Evolutionary conservation across 2,329 filamentous ascomycete species (phyloP).

Genomic region (Pseudocercospora macadamiae): DNA sequence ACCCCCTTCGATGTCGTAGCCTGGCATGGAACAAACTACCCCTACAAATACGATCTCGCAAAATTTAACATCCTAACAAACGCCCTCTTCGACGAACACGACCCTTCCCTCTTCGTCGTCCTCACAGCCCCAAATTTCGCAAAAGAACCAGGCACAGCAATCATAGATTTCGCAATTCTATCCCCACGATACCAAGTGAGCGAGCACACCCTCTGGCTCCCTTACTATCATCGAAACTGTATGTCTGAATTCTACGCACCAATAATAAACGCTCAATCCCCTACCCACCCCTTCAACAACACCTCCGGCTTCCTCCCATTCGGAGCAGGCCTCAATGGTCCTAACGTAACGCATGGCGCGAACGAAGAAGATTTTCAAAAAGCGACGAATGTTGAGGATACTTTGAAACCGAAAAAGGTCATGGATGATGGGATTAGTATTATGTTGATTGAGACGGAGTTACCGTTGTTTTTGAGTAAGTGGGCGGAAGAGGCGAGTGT

Average conservation of each 20-base stretch:
- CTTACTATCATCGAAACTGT: conserved; percentile 70
- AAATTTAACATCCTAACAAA: conserved; percentile 61
- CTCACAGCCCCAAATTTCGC: conserved; percentile 60
- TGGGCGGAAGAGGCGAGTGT: conserved; percentile 20
- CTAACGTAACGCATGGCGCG: conserved; percentile 19
- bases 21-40: conserved; percentile 68
- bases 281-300: conserved; percentile 40
- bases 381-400: conserved; percentile 14
- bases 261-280: conserved; percentile 60
- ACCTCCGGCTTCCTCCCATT: conserved; percentile 16
- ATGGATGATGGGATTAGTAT: conserved; percentile 16
- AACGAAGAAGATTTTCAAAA: conserved; percentile 21
- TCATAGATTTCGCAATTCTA: conserved; percentile 72
- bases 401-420: conserved; percentile 18
- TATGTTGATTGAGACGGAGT: conserved; percentile 23
- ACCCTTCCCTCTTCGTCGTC: conserved; percentile 67
- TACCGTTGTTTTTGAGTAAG: conserved; percentile 19
- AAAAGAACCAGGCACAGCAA: conserved; percentile 52
- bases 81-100: conserved; percentile 63
- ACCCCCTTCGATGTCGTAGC: conserved; percentile 70
- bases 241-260: conserved; percentile 66
- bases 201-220: conserved; percentile 70
- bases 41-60: conserved; percentile 59
- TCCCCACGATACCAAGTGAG: conserved; percentile 69
- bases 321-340: conserved; percentile 18